Conservation (phyloP, 164 flowering plant genomes). For the Vitis amurensis region DNA sequence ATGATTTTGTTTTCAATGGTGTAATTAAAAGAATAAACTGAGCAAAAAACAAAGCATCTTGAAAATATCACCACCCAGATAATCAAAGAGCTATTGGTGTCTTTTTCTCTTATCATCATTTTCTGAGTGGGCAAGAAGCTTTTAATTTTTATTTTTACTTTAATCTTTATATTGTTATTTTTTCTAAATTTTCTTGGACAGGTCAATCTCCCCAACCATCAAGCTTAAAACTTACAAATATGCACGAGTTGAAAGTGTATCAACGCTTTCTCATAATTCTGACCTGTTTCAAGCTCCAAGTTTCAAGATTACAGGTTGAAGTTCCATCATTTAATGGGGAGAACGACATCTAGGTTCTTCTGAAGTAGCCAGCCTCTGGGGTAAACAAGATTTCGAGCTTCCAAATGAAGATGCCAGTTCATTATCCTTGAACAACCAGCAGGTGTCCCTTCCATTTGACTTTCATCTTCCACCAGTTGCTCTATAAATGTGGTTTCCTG, state of each 20-base stretch:
- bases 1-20: too few species aligned
- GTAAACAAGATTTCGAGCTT: slow-evolving; percentile 47
- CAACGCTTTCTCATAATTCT: background rate
- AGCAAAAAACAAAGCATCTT: too few species aligned
- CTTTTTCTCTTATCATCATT: too few species aligned
- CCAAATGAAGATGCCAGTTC: slow-evolving; percentile 97
- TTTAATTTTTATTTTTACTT: too few species aligned
- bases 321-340: slow-evolving; percentile 35
- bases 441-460: slow-evolving; percentile 83
- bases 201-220: background rate
- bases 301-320: slow-evolving; percentile 2
- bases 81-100: too few species aligned
- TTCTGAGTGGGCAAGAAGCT: too few species aligned
- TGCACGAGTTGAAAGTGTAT: background rate
- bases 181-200: background rate
- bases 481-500: slow-evolving; percentile 96
- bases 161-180: too few species aligned
- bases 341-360: slow-evolving; percentile 60
- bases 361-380: slow-evolving; percentile 80
- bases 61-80: too few species aligned
- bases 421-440: slow-evolving; percentile 61
- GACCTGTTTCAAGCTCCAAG: slow-evolving; percentile 20
- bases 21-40: too few species aligned
- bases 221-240: background rate
- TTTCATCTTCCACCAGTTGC: slow-evolving; percentile 92